Evolutionary conservation across 1,284 basidiomycete species (phyloP), one percentile per base, ranked within the genome.

Genomic region (Ceraceosorus guamensis): DNA sequence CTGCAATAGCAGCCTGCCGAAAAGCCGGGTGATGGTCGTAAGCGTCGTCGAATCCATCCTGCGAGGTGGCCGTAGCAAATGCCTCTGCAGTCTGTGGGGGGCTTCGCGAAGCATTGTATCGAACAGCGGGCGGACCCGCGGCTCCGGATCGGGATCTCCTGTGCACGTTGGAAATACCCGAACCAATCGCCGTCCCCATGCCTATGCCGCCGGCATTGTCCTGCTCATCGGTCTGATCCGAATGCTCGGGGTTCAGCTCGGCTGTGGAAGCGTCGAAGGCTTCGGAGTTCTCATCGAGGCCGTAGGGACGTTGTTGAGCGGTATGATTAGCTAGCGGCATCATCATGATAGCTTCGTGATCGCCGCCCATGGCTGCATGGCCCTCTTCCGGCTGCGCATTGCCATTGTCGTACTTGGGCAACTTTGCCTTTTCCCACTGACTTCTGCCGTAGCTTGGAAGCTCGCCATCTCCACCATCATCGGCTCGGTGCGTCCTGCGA

Each of bases 371-470:
- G n/a, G 37, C 8, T 41, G 8, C 37, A n/a, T 41, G 8, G 37
- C n/a, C 8, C 37, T 41, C 37, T 41, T n/a, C 8, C 37, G 37
- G 37, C 37, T n/a, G 37, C 37, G 8, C 8, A n/a, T n/a, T 8
- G 8, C 8, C 37, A 41, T n/a, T n/a, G 8, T 8, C 8, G 50
- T 52, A 52, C 34, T 52, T 46, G 10, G 50, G 50, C 24, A 52
- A 41, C 11, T n/a, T n/a, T 11, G 16, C 47, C 16, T 35, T 33
- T 18, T 52, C 50, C 30, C 37, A 52, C 34, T 52, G 30, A 41
- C 50, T 52, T 5, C 6, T 8, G 11, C 50, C 50, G 32, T 52
- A 52, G 50, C 24, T 41, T 14, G 50, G 50, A 33, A 52, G 44
- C 24, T 52, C 50, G 7, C 8, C 11, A 6, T 52, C 50, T 11